Evolutionary conservation across 2,329 filamentous ascomycete species (phyloP), one percentile per base, ranked within the genome.

Genomic region (Botrytis paeoniae): DNA sequence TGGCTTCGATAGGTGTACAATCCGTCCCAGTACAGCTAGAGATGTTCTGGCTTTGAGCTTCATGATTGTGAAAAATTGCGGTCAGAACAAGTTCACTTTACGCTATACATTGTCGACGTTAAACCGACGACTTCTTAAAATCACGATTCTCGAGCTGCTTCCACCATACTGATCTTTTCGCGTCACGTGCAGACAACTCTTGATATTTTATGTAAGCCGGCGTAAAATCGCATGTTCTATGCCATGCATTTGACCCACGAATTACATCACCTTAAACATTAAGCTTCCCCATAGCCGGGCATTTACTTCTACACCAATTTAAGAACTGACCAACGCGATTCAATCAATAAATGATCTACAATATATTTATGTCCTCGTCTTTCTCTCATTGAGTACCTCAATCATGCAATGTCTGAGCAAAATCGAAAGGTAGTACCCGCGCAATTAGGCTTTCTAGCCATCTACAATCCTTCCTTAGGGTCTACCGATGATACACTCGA

Each of bases 401-500:
- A 75, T 70, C 48, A 78, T 80, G 78, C 75, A 61, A 80, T 81
- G 79, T 78, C 78, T 74, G 54, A 73, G 59, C 66, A 62, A 71
- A 51, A 51, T 10, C 74, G 72, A 68, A 78, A 78, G 74, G 78
- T 78, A 51, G 74, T 79, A 71, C 95, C 96, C 61, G 95, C 95
- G 51, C 93, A 93, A 80, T 89, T 98, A 43, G 92, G 93, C 78
- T 98, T 96, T 82, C 88, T 99, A 63, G 91, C 95, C 81, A 97
- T 99, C 81, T 99, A 97, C 86, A 98, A 97, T 82, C 96, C 97
- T 48, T 89, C 91, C 9, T 87, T 97, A 62, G 91, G 92, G 78
- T 86, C 83, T 78, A 86, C 84, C 4, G 86, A 88, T 77, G 85
- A 87, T 61, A 86, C 85, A 3, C 84, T 95, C 75, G 85, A 88